Evolutionary conservation across 2,329 filamentous ascomycete genomes (phyloP), one percentile per base, ranked within the genome.

Genomic region (Rachicladosporium sp.): DNA sequence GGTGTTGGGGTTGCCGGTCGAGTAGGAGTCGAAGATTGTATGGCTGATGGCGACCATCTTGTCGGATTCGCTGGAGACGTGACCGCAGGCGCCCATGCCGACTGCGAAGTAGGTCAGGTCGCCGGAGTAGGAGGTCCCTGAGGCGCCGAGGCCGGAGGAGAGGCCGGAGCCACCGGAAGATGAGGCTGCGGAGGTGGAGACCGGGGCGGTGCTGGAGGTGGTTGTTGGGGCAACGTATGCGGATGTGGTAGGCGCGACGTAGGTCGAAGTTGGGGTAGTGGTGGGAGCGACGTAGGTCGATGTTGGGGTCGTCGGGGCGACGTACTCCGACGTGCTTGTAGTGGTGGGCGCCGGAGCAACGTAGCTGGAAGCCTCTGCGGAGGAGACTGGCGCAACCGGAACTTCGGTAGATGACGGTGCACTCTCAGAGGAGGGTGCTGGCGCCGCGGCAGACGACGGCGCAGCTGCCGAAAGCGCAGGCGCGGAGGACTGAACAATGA

Each of bases 101-200:
- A 80, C 66, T 31, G 68, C 63, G 65, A 83, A 93, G 68, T 75
- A 88, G 43, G 85, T 91, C 49, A 85, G 69, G 36, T 87, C 73
- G 45, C 83, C 84, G 0, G 56, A 54, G 64, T 60, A 68, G 23
- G 50, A 57, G 21, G 53, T 52, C 36, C 59, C 64, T 6, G 57
- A 43, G 19, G 54, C 49, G 35, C 34, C 35, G 15, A 37, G n/a
- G 31, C 38, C 36, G 19, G 40, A 42, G 37, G 42, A 31, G 23
- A 27, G 23, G 23, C 23, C 23, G 29, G 41, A 37, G 29, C 45
- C 37, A 27, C 47, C 45, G 10, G 47, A 27, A 27, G 23, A n/a
- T n/a, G n/a, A 42, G 23, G 46, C 40, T n/a, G 48, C 33, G 10
- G 43, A 35, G 39, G 48, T 42, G 8, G 46, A 40, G 27, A 48